phyloP scores from a whole-genome alignment of 2,329 filamentous ascomycete genomes.

The Neophaeococcomyces mojaviensis region DNA sequence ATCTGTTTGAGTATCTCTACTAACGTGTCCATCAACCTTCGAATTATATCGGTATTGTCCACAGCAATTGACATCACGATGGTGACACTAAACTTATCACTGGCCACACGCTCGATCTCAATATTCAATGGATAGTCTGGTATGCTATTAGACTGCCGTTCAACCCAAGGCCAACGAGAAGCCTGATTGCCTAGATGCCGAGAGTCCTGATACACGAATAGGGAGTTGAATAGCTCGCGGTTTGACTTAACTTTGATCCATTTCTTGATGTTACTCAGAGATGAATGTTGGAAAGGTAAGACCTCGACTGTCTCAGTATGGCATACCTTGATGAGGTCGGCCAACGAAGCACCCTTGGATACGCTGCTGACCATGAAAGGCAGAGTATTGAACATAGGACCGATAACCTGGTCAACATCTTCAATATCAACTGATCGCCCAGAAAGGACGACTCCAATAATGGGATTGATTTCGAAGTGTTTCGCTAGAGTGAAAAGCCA shows the following conservation, averaged over 20 bases:
- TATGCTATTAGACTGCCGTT: constrained; percentile 40
- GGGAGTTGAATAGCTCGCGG: constrained; percentile 63
- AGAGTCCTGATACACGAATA: constrained; percentile 73
- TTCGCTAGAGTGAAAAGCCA: constrained; percentile 60
- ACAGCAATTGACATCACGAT: constrained; percentile 51
- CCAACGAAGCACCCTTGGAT: constrained; percentile 46
- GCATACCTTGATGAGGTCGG: constrained; percentile 52
- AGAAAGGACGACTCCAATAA: constrained; percentile 69
- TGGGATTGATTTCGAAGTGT: constrained; percentile 41
- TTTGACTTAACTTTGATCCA: constrained; percentile 56
- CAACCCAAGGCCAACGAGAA: constrained; percentile 45
- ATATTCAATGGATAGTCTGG: constrained; percentile 72
- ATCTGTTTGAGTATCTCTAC: constrained; percentile 12
- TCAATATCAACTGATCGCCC: constrained; percentile 66
- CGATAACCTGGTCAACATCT: constrained; percentile 59
- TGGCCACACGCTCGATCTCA: constrained; percentile 54
- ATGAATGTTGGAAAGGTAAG: constrained; percentile 68
- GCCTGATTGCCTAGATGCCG: constrained; percentile 23
- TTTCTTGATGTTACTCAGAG: constrained; percentile 71
- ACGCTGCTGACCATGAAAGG: constrained; percentile 54
- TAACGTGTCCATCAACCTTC: constrained; percentile 38
- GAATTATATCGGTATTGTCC: constrained; percentile 29
- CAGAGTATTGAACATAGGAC: constrained; percentile 84
- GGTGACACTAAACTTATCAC: constrained; percentile 47
- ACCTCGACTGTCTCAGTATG: constrained; percentile 63